Percentiles rank a stretch among this genome's conserved stretches.
phyloP scores from a whole-genome alignment of 2,329 filamentous ascomycete species.

The Cordyceps javanica region DNA sequence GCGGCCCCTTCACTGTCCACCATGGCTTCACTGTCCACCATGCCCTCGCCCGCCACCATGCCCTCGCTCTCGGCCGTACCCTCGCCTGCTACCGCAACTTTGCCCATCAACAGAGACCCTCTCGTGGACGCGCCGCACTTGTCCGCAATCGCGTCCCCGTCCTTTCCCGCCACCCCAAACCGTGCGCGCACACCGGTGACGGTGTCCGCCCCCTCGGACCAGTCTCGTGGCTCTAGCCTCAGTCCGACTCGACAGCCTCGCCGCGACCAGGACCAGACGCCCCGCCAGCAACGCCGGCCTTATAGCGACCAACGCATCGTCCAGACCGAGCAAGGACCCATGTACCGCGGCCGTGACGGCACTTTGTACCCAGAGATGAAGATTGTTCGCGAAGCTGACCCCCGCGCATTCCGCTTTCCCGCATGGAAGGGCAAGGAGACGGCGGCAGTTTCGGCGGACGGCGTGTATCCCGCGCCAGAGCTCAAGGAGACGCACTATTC shows the following conservation, averaged over 20 bases:
- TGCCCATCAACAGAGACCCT: not conserved
- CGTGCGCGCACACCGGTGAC: conserved; percentile 2
- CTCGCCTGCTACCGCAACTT: not conserved
- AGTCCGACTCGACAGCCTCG: conserved; percentile 15
- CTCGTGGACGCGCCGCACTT: not conserved
- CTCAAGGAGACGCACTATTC: conserved; percentile 38
- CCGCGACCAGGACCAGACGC: conserved; percentile 17
- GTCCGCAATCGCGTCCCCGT: not conserved
- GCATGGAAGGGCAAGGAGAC: conserved; percentile 22
- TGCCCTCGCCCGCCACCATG: not conserved
- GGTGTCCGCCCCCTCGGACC: not conserved
- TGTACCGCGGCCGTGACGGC: conserved; percentile 32
- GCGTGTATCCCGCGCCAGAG: conserved; percentile 36
- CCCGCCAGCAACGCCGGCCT: conserved; percentile 16
- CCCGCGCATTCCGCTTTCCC: conserved; percentile 33
- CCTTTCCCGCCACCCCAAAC: not conserved
- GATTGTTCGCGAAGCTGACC: conserved; percentile 27
- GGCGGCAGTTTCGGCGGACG: conserved; percentile 20
- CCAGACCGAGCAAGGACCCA: conserved; percentile 26
- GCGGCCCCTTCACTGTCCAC: too few species aligned
- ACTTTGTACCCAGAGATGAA: conserved; percentile 38
- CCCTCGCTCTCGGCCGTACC: not conserved
- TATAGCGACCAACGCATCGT: conserved; percentile 27
- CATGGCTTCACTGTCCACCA: not conserved
- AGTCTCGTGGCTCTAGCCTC: conserved; percentile 27